These are phyloP conservation scores for Ceratocystis diversiconidia DNA, from an alignment of 2,329 filamentous ascomycete species.

Conservation along the genomic window DNA sequence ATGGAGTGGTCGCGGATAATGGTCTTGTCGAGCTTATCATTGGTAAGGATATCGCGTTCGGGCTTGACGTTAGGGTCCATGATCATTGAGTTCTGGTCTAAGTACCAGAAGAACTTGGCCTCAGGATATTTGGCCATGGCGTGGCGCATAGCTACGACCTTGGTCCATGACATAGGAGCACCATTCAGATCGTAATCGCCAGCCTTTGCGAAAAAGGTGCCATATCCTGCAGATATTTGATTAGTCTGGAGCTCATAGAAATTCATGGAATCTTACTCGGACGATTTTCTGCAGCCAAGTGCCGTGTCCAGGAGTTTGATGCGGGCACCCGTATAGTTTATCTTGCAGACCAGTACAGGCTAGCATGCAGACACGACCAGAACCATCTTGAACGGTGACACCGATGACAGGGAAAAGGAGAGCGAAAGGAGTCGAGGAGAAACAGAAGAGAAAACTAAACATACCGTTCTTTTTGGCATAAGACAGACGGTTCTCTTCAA, in stretches of 20 bases:
- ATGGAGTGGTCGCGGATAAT: constrained; percentile 81
- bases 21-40: constrained; percentile 51
- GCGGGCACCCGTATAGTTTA: constrained; percentile 9
- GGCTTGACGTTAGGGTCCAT: constrained; percentile 65
- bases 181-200: constrained; percentile 58
- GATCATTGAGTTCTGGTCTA: constrained; percentile 73
- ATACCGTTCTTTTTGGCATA: constrained; percentile 81
- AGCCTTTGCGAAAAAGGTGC: constrained; percentile 65
- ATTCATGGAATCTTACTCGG: not conserved
- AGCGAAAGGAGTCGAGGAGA: not conserved
- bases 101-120: constrained; percentile 70
- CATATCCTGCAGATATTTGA: constrained; percentile 51
- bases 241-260: constrained; percentile 7
- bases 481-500: constrained; percentile 68
- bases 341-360: not conserved
- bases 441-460: constrained; percentile 20
- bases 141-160: constrained; percentile 75
- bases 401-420: not conserved
- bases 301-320: constrained; percentile 5
- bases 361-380: not conserved
- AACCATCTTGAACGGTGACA: not conserved
- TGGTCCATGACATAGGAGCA: constrained; percentile 52
- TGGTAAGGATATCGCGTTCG: constrained; percentile 55
- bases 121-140: constrained; percentile 69
- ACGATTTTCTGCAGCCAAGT: constrained; percentile 5